Evolutionary conservation across 169 alveolate genomes (phyloP).

Genomic region (Plasmodium malariae): DNA sequence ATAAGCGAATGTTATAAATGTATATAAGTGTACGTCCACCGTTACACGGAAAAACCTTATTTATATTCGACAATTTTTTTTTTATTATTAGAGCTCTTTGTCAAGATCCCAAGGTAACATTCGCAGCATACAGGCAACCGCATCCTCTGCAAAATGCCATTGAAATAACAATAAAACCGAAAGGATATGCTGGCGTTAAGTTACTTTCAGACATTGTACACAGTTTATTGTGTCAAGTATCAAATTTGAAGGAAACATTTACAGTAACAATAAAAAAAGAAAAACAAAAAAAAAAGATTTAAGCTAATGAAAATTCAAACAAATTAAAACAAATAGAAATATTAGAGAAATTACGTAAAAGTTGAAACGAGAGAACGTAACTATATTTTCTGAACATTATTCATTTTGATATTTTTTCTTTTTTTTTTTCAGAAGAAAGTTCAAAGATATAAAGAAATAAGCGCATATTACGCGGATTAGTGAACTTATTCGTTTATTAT

Average conservation of each 20-base stretch:
- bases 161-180: constrained; percentile 70
- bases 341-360: too few species aligned
- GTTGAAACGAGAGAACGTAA: too few species aligned
- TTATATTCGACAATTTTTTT: neutral
- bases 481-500: neutral
- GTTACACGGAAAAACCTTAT: neutral
- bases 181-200: constrained; percentile 73
- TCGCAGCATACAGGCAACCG: constrained; percentile 74
- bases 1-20: neutral
- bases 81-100: constrained; percentile 58
- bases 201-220: constrained; percentile 63
- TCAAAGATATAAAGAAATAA: constrained; percentile 54
- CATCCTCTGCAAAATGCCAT: constrained; percentile 69
- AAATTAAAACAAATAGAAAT: constrained; percentile 1
- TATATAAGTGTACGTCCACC: neutral
- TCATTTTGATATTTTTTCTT: constrained; percentile 7
- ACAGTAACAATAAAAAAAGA: constrained; percentile 23
- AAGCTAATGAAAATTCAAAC: neutral
- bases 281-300: constrained; percentile 24
- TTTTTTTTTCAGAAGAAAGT: constrained; percentile 33
- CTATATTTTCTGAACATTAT: too few species aligned
- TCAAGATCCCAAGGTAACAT: constrained; percentile 73
- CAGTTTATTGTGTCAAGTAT: constrained; percentile 31
- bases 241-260: constrained; percentile 34
- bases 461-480: constrained; percentile 30